phyloP scores from a whole-genome alignment of 192 early-diverging fungal genomes.

The Linnemannia exigua region DNA sequence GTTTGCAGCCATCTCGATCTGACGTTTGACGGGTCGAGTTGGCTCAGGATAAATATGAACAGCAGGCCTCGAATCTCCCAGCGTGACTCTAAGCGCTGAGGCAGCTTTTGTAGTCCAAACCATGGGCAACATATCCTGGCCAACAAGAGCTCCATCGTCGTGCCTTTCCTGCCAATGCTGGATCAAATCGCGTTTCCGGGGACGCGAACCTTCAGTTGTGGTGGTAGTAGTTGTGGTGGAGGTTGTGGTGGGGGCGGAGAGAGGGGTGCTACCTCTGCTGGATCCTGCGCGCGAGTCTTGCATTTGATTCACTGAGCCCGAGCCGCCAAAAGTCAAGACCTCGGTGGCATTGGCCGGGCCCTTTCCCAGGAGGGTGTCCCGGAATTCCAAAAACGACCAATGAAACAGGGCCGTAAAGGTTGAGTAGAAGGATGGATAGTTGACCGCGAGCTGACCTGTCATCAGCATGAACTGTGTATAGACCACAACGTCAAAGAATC shows the following conservation, averaged over 20 bases:
- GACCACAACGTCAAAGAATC: slow-evolving; percentile 64
- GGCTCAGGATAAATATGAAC: not conserved
- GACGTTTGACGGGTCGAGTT: not conserved
- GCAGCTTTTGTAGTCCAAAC: not conserved
- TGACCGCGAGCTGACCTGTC: slow-evolving; percentile 60
- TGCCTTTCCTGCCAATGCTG: not conserved
- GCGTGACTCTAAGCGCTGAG: not conserved
- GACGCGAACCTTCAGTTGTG: slow-evolving; percentile 36
- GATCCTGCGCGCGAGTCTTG: not conserved
- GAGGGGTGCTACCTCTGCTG: not conserved
- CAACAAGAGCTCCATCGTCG: not conserved
- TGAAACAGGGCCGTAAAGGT: slow-evolving; percentile 63
- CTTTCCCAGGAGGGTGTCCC: slow-evolving; percentile 29
- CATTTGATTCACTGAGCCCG: slow-evolving; percentile 46
- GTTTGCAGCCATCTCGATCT: not conserved
- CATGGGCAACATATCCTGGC: not conserved
- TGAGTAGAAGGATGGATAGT: slow-evolving; percentile 64
- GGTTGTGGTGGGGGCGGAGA: not conserved
- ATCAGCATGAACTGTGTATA: slow-evolving; percentile 66
- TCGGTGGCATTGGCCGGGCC: slow-evolving; percentile 47
- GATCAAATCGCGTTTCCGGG: not conserved
- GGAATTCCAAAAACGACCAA: slow-evolving; percentile 59
- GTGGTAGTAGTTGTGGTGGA: not conserved
- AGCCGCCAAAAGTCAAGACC: slow-evolving; percentile 35
- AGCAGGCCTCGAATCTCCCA: not conserved